Base-by-base conservation (phyloP, 2,329 filamentous ascomycete genomes). In the Allantophomopsis cytisporea region DNA sequence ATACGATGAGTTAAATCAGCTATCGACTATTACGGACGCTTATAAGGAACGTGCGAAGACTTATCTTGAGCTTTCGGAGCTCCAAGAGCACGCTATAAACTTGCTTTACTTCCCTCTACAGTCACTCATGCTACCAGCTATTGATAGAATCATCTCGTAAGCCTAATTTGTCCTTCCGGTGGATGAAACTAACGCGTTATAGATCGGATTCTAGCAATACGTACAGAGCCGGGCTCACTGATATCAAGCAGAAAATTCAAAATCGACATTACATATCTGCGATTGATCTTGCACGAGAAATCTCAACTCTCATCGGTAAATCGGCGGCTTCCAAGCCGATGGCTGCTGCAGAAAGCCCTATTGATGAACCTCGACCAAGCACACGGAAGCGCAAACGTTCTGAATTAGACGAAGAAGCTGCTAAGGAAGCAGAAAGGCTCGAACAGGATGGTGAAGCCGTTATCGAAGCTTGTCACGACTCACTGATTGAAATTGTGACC, bases 41-140 rank as follows among this genome's bases (percentile, higher is more conserved):
- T 28, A 28, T 8, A 28, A 28, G 11, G 11, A 28, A 28, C 23
- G 23, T 28, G 23, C 23, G 23, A 28, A 28, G 23, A 28, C 23
- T 12, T 28, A 94, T 58, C 65, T 94, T 16, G 75, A 85, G 43
- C 80, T 84, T 41, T 78, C 79, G 12, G 75, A 84, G 54, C 66
- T 87, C 37, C 73, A 96, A 50, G 76, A 76, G 48, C 76, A 80
- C 43, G 80, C 94, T 52, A 74, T 96, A 21, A 83, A 96, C 56
- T 81, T 76, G 30, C 81, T 93, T 50, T 98, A 96, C 61, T 95
- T 96, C 49, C 91, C 91, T 1, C 75, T 95, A 12, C 73, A 80
- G 41, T 78, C 78, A 50, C 63, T 93, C 38, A 69, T 98, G 16
- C 72, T 71, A 53, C 81, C 84, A 4, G 80, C 91, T 20, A 66